Percentiles rank a stretch among this genome's conserved stretches.
Evolutionary conservation across 306 rosid species (phyloP).

Genomic region (Senna tora): DNA sequence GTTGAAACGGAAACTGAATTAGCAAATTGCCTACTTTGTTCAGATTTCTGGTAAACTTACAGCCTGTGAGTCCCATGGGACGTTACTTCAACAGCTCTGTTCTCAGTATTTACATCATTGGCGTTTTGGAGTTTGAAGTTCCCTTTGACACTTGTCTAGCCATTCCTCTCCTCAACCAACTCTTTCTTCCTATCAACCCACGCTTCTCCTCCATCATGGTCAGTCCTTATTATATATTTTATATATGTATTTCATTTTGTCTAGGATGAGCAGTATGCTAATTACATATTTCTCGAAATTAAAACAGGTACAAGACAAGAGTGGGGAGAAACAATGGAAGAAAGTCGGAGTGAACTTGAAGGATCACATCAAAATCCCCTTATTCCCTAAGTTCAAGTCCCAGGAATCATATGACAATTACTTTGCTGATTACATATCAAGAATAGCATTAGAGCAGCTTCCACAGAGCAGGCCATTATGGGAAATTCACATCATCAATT

Average conservation of each 20-base stretch:
- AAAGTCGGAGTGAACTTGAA: neutral
- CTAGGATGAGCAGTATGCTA: too few relatives aligned
- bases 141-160: too few relatives aligned
- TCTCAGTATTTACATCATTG: too few relatives aligned
- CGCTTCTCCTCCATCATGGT: too few relatives aligned
- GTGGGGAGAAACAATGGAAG: neutral
- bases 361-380: neutral
- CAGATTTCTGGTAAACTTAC: constrained; percentile 83
- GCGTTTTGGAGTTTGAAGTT: too few relatives aligned
- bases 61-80: too few relatives aligned
- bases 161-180: too few relatives aligned
- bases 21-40: constrained; percentile 17
- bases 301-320: neutral
- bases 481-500: neutral
- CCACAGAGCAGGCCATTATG: neutral
- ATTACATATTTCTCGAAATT: too few relatives aligned
- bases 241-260: too few relatives aligned
- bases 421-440: neutral
- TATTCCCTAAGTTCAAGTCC: neutral
- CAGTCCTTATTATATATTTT: too few relatives aligned
- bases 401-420: neutral
- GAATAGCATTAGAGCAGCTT: neutral
- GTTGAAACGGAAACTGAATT: neutral
- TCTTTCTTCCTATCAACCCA: too few relatives aligned
- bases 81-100: too few relatives aligned